Base-by-base conservation (phyloP, 129 eudicot species). In the Chrysanthemum seticuspe region DNA sequence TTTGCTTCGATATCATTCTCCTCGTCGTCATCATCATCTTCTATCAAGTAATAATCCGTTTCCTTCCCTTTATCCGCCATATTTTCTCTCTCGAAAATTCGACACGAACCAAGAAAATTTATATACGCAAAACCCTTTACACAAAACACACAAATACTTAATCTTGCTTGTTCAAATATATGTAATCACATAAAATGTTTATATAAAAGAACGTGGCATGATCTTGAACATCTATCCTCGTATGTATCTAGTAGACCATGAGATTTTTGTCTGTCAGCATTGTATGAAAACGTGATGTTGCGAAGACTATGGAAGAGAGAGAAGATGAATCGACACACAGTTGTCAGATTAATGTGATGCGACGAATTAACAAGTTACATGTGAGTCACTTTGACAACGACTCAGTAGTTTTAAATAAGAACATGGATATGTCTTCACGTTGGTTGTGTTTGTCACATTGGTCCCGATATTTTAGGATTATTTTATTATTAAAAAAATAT, bases 161-260 rank as follows among this genome's bases (percentile, higher is more conserved):
- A 60, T 61, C 56, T 59, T 29, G 11, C 13, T 67, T 0, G 44
- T 67, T 58, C 62, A 52, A 12, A 52, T 2, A 52, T 1, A 1
- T n/a, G 9, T 67, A 7, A 23, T 62, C 34, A 58, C 18, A 56
- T 49, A 72, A n/a, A 4, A 23, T 40, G 16, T 53, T 29, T 19
- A 36, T 63, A 58, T 16, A 31, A 58, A 12, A n/a, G 40, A 47
- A 54, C 71, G 76, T 69, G 81, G 66, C 76, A 13, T 59, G 81
- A 70, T 78, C 52, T 62, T 62, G 63, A 40, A 40, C 2, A 16
- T 62, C 66, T 34, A 19, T 76, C 78, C 80, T 29, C 36, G 50
- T 76, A 67, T 48, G 74, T 74, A 67, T 78, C 82, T 71, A 78
- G 45, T 78, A 60, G 72, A 78, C 77, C 77, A 78, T 65, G 82